phyloP scores from a whole-genome alignment of 495 filamentous ascomycete species.

The Penicillium mononematosum region DNA sequence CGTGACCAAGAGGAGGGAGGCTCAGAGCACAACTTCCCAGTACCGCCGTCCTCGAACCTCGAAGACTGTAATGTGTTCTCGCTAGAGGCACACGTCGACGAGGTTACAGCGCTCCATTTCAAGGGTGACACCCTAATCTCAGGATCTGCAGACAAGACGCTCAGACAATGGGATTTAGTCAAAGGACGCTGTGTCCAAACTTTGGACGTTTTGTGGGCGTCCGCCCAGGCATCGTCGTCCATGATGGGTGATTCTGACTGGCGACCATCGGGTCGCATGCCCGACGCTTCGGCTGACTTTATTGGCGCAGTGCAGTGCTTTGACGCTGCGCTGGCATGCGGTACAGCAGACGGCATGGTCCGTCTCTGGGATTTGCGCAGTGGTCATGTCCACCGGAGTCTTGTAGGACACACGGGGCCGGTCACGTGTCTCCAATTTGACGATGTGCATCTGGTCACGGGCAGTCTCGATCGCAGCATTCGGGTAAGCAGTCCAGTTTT shows the following conservation, averaged over 20 bases:
- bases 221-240: slow-evolving; percentile 80
- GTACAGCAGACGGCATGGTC: slow-evolving; percentile 97
- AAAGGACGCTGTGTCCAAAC: slow-evolving; percentile 97
- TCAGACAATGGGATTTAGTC: slow-evolving; percentile 95
- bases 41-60: slow-evolving; percentile 69
- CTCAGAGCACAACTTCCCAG: slow-evolving; percentile 49
- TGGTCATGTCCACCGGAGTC: slow-evolving; percentile 91
- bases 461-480: slow-evolving; percentile 89
- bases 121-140: slow-evolving; percentile 85
- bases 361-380: slow-evolving; percentile 94
- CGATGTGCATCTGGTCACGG: slow-evolving; percentile 91
- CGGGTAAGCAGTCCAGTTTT: slow-evolving; percentile 60
- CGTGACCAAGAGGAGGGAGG: slow-evolving; percentile 63
- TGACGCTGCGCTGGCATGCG: slow-evolving; percentile 95
- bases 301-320: slow-evolving; percentile 95
- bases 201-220: slow-evolving; percentile 97
- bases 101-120: slow-evolving; percentile 93
- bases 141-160: slow-evolving; percentile 93
- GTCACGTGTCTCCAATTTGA: slow-evolving; percentile 97
- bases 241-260: slow-evolving; percentile 56
- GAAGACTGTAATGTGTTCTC: slow-evolving; percentile 84
- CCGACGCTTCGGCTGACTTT: slow-evolving; percentile 79
- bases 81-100: slow-evolving; percentile 85
- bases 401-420: slow-evolving; percentile 94
- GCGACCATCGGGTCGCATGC: slow-evolving; percentile 56